phyloP scores from a whole-genome alignment of 805 yeast species.

The Metschnikowia lunata region DNA sequence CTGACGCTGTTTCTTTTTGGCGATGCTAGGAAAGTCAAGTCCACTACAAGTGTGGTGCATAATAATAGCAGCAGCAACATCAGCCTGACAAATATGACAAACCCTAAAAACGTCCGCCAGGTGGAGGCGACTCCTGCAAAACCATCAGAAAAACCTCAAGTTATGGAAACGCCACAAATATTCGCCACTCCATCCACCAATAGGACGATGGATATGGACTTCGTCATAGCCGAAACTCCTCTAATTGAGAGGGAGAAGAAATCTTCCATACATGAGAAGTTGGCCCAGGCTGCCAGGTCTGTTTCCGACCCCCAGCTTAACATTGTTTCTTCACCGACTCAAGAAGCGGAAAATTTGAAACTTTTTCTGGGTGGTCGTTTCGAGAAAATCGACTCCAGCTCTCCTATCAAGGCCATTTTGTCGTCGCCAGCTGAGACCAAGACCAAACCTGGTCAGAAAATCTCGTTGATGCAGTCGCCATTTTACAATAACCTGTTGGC shows the following conservation, averaged over 20 bases:
- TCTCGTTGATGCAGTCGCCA: conserved; percentile 33
- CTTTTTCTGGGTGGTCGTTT: conserved; percentile 3
- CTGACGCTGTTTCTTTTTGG: conserved; percentile 25
- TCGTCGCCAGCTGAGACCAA: conserved; percentile 12
- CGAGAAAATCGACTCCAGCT: conserved; percentile 1
- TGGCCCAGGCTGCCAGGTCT: conserved; percentile 1
- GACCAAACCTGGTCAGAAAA: conserved; percentile 34
- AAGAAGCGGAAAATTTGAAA: background rate
- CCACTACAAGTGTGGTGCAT: background rate
- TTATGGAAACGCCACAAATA: background rate
- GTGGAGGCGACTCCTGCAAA: conserved; percentile 30
- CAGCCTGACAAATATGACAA: background rate
- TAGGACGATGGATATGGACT: conserved; percentile 6
- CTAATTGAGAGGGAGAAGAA: background rate
- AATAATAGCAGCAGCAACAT: too few relatives aligned
- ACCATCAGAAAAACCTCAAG: background rate
- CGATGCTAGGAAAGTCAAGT: conserved; percentile 22
- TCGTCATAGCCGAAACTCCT: conserved; percentile 11
- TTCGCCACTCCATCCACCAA: conserved; percentile 14
- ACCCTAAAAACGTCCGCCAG: conserved; percentile 17
- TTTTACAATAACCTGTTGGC: conserved; percentile 19
- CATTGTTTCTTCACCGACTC: conserved; percentile 9
- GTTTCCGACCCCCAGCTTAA: background rate
- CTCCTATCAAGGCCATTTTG: conserved; percentile 7
- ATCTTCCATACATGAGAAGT: conserved; percentile 2